Conservation (phyloP, 2,329 filamentous ascomycete species). For the Elsinoe ampelina region DNA sequence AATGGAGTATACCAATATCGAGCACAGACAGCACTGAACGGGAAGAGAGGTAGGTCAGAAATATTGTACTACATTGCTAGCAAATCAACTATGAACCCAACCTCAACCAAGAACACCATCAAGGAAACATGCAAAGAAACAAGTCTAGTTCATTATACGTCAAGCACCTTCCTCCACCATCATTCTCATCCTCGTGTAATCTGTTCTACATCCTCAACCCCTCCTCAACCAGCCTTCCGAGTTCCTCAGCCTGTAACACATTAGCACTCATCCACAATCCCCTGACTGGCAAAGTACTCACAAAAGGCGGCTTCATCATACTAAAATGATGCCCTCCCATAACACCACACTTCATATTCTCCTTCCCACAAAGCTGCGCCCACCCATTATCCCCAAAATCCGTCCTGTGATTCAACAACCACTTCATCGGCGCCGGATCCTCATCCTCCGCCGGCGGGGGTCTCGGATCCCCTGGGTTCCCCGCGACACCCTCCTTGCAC, state of each 20-base stretch:
- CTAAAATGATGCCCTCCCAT: slow-evolving; percentile 68
- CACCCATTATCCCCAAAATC: slow-evolving; percentile 63
- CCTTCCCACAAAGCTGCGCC: slow-evolving; percentile 54
- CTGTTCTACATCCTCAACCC: slow-evolving; percentile 23
- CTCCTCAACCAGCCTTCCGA: slow-evolving; percentile 36
- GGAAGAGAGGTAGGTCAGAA: neutral
- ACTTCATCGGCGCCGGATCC: slow-evolving; percentile 48
- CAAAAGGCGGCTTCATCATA: slow-evolving; percentile 59
- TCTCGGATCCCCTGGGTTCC: slow-evolving; percentile 54
- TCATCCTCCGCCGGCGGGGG: slow-evolving; percentile 53
- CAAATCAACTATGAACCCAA: neutral
- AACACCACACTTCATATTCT: slow-evolving; percentile 54
- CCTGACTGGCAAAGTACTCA: neutral
- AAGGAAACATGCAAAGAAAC: neutral
- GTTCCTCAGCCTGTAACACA: slow-evolving; percentile 19
- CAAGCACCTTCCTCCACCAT: neutral
- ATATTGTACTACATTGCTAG: neutral
- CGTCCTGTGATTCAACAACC: slow-evolving; percentile 62
- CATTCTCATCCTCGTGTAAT: neutral
- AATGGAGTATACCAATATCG: neutral
- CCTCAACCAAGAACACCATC: neutral
- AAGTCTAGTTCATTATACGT: neutral
- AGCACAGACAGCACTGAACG: neutral
- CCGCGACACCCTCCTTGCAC: slow-evolving; percentile 65
- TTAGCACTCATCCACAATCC: neutral